Base-by-base conservation (phyloP, 371 early-diverging fungal genomes). In the Sanchytrium tribonematis region DNA sequence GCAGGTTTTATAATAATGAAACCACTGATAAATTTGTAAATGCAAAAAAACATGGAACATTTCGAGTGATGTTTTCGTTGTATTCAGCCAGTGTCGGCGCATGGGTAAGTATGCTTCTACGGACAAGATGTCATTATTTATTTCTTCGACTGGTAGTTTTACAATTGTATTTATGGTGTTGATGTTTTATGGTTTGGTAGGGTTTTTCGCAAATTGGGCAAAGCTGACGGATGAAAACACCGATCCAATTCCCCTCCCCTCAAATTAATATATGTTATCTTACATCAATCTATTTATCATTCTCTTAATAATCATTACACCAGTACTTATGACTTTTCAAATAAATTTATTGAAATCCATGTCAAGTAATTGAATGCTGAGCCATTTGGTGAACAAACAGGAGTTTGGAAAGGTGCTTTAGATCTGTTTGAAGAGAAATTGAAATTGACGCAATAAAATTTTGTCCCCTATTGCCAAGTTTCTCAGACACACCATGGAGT, bases 61-160 rank as follows among this genome's bases (percentile, higher is more conserved):
- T 82, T 67, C 78, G 83, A 1, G 71, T 83, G 71, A 74, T 74
- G 32, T 71, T 78, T 17, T 77, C 81, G 1, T 80, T 16, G 70
- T 83, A 71, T 84, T 78, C 70, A 78, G 80, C 1, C 83, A 84
- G 69, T 80, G 75, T 29, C 73, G 78, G 29, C 83, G 84, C 75
- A 80, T 83, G 83, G 70, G 83, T 31, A 80, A 82, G 30, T 83
- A 83, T 83, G 82, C 83, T 1, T 79, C 83, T 1, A 76, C 76
- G 2, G 77, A 80, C 68, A 74, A 78, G 29, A 70, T 71, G 31
- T 77, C 82, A 0, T 69, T 83, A 30, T 73, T 71, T 68, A 69
- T 69, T 17, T 83, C 83, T 5, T 77, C 81, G 12, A 29, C 71
- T 2, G 67, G 77, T 66, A 83, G 77, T 31, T 76, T 74, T 29